Evolutionary conservation across 2,329 filamentous ascomycete genomes (phyloP).

Genomic region (Alternaria sp.): DNA sequence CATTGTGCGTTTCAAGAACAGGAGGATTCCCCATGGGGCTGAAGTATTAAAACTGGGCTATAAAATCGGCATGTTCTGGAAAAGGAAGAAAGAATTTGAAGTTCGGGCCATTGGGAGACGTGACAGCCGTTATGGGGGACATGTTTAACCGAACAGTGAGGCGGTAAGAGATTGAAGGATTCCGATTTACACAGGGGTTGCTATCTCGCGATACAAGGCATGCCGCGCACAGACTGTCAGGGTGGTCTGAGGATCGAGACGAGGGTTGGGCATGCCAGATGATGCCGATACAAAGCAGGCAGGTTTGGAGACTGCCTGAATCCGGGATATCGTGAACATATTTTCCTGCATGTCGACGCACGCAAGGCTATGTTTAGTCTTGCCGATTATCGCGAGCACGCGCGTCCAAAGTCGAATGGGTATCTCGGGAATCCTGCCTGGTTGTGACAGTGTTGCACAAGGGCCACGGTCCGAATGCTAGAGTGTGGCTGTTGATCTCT

Average conservation of each 20-base stretch:
- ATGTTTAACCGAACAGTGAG: conserved; percentile 9
- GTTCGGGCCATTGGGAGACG: conserved; percentile 6
- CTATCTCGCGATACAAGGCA: conserved; percentile 8
- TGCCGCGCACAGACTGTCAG: conserved; percentile 11
- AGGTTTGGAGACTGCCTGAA: background rate
- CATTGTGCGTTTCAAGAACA: conserved; percentile 5
- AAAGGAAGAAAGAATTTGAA: conserved; percentile 7
- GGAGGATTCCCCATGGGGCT: conserved; percentile 18
- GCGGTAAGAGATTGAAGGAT: conserved; percentile 20
- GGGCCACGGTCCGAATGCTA: background rate
- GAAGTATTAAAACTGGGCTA: conserved; percentile 3
- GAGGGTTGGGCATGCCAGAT: conserved; percentile 10
- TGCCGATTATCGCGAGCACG: background rate
- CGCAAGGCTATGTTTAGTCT: background rate
- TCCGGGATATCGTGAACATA: background rate
- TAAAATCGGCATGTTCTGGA: conserved; percentile 5
- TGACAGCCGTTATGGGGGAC: conserved; percentile 14
- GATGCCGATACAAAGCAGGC: conserved; percentile 9
- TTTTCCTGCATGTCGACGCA: background rate
- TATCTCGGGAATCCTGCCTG: conserved; percentile 11
- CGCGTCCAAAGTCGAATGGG: background rate
- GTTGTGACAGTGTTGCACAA: conserved; percentile 1
- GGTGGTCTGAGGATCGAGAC: conserved; percentile 9
- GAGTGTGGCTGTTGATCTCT: conserved; percentile 3
- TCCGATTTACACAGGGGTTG: conserved; percentile 10